phyloP scores from a whole-genome alignment of 2,329 filamentous ascomycete genomes.

The Fusarium chlamydosporum region DNA sequence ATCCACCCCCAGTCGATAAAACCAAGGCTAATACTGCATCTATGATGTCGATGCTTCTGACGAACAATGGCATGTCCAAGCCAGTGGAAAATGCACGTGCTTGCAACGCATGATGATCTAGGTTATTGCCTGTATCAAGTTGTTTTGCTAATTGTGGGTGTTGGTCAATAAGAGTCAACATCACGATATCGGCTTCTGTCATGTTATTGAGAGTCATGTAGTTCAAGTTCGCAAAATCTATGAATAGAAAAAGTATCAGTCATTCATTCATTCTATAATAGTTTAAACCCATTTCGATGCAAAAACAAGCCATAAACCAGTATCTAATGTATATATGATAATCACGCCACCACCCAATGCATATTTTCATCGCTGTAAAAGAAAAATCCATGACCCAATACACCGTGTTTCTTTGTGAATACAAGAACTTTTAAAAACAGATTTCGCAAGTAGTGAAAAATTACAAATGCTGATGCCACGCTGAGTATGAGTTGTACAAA shows the following conservation, averaged over 20 bases:
- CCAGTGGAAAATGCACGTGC: slow-evolving; percentile 24
- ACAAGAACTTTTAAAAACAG: slow-evolving; percentile 17
- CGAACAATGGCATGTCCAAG: slow-evolving; percentile 17
- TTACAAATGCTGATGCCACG: slow-evolving; percentile 24
- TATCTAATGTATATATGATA: slow-evolving; percentile 15
- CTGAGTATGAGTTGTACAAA: slow-evolving; percentile 15
- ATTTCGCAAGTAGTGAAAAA: not conserved
- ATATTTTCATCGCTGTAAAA: slow-evolving; percentile 14
- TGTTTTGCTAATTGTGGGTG: not conserved
- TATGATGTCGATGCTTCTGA: slow-evolving; percentile 28
- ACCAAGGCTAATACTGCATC: slow-evolving; percentile 14
- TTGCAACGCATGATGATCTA: slow-evolving; percentile 14
- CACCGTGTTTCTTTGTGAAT: slow-evolving; percentile 7
- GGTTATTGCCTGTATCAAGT: not conserved
- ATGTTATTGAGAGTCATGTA: no score
- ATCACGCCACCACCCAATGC: slow-evolving; percentile 3
- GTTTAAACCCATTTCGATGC: slow-evolving; percentile 8
- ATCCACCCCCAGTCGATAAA: slow-evolving; percentile 18
- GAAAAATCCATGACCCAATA: slow-evolving; percentile 1
- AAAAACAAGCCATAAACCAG: slow-evolving; percentile 10
- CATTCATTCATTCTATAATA: slow-evolving; percentile 19
- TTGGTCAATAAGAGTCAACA: not conserved
- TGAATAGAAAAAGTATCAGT: slow-evolving; percentile 5
- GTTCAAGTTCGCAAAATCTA: not conserved
- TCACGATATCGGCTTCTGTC: not conserved